Evolutionary conservation across 306 rosid genomes (phyloP), one percentile per base, ranked within the genome.

Genomic region (Clitoria ternatea): DNA sequence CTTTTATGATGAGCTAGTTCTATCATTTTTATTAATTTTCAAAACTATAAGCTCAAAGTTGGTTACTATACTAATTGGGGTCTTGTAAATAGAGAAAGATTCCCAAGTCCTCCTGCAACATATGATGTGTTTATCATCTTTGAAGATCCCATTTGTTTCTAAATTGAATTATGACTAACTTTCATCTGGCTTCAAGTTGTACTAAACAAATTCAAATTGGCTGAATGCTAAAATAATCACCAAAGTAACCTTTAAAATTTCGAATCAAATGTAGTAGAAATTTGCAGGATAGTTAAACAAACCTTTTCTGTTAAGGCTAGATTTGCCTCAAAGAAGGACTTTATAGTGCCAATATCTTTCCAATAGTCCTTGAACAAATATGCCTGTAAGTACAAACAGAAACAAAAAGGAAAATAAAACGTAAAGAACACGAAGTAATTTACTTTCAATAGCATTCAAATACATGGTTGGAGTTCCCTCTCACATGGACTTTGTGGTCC

Each of bases 301-400:
- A 92, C 97, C 92, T 92, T 86, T 36, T 84, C 92, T 56, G 98
- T 89, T 30, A 92, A 87, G 14, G 85, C 96, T 71, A 92, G 76
- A 82, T 89, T 92, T 22, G 98, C 90, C 65, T 87, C 89, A 57
- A 84, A 89, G 70, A 92, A 89, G 37, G 98, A 89, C 74, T 83
- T 86, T 8, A 92, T 79, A 39, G 98, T 89, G 71, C 96, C 98
- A 66, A 92, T 89, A 70, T 89, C 98, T 77, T 89, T 96, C 98
- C 98, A 92, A 45, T 87, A 87, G 71, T 89, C 95, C 68, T 77
- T 87, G 82, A 87, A 92, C 66, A 92, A 60, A 78, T 83, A 89
- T 23, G 98, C 88, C 98, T 92, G 78, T 72, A 49, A 76, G 68
- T 13, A 42, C 45, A 65, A 61, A 26, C 15, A 66, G 37, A 52